phyloP scores from a whole-genome alignment of 345 rosid species.

The Hibiscus trionum region DNA sequence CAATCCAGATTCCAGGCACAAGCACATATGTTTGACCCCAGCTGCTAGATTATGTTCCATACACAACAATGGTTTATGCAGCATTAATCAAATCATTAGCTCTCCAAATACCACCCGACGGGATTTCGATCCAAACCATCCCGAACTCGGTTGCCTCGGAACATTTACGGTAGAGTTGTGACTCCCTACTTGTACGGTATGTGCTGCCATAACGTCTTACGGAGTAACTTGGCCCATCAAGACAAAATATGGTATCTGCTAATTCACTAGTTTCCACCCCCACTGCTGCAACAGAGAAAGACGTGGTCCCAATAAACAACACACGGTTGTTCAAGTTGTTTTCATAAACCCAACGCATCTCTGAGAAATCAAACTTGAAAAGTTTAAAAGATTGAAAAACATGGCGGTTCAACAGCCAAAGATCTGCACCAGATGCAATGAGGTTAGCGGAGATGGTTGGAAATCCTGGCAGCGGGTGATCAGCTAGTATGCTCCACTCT shows the following conservation, averaged over 20 bases:
- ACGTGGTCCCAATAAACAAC: not conserved
- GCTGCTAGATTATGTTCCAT: no score
- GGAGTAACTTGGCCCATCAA: not conserved
- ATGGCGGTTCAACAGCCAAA: not conserved
- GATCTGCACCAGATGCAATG: not conserved
- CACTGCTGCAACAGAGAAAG: not conserved
- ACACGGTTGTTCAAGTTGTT: not conserved
- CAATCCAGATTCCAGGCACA: no score
- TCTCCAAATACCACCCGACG: not conserved
- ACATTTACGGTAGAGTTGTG: not conserved
- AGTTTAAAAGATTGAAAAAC: not conserved
- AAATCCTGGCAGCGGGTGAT: not conserved
- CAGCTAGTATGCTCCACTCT: not conserved
- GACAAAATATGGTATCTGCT: not conserved
- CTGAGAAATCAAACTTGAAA: not conserved
- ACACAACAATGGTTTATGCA: not conserved
- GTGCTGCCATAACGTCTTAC: not conserved
- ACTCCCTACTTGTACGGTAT: not conserved
- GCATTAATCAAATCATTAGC: not conserved
- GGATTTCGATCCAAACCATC: not conserved
- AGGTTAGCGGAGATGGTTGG: not conserved
- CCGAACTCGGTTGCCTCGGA: not conserved
- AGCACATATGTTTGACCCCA: no score
- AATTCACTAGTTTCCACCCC: not conserved
- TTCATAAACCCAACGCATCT: not conserved